phyloP scores from a whole-genome alignment of 768 basidiomycete species.

The Rhizopogon vulgaris region DNA sequence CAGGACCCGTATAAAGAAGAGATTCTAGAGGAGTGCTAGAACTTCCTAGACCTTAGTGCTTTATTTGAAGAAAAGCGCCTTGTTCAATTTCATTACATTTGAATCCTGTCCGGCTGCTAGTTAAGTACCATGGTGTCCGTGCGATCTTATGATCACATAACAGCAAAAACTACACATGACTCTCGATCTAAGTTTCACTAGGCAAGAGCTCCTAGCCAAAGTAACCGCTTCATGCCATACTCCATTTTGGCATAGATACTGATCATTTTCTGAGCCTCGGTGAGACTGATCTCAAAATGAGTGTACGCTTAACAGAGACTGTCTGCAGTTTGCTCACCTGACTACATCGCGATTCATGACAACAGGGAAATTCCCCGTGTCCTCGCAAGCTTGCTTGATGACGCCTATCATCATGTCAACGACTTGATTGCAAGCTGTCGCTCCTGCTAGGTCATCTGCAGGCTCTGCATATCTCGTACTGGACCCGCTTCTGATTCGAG shows the following conservation, averaged over 20 bases:
- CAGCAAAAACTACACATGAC: not conserved
- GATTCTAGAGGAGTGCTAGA: too few species aligned
- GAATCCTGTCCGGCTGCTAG: not conserved
- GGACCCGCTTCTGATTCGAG: constrained; percentile 35
- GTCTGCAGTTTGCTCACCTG: constrained; percentile 41
- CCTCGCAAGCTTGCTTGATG: constrained; percentile 62
- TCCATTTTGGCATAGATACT: constrained; percentile 90
- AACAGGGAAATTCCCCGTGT: constrained; percentile 47
- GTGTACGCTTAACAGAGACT: not conserved
- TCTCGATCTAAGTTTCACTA: not conserved
- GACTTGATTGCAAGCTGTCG: constrained; percentile 68
- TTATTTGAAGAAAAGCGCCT: too few species aligned
- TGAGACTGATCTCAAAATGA: constrained; percentile 41
- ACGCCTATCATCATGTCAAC: constrained; percentile 69
- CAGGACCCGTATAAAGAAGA: too few species aligned
- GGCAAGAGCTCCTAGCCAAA: constrained; percentile 75
- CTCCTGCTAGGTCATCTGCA: constrained; percentile 55
- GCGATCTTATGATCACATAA: too few species aligned
- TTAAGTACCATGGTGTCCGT: not conserved
- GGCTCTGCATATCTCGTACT: constrained; percentile 43
- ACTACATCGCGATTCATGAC: constrained; percentile 63
- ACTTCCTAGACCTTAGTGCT: too few species aligned
- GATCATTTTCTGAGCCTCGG: constrained; percentile 80
- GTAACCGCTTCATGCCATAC: constrained; percentile 82
- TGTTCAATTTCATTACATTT: not conserved